A percentile compares a stretch with the other conserved stretches of the same genome.
Evolutionary conservation across 495 filamentous ascomycete species (phyloP).

Genomic region (Pyronema domesticum): DNA sequence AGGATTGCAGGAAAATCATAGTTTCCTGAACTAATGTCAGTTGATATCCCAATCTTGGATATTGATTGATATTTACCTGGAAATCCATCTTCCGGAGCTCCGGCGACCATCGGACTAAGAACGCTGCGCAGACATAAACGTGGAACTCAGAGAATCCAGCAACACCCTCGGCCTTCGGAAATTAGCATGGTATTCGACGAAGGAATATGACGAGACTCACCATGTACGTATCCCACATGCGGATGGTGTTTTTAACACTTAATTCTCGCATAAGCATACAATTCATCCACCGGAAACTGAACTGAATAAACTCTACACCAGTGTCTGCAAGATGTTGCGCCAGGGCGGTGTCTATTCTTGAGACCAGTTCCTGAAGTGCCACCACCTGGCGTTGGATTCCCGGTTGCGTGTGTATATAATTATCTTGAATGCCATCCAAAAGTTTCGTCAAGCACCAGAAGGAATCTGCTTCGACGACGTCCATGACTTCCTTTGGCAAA

Average conservation of each 20-base stretch:
- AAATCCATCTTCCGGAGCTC: constrained; percentile 95
- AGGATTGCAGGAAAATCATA: constrained; percentile 96
- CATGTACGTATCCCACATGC: constrained; percentile 99
- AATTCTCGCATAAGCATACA: constrained; percentile 95
- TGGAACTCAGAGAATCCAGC: constrained; percentile 89
- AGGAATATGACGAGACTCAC: constrained; percentile 27
- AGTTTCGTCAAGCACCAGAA: constrained; percentile 98
- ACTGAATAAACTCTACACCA: constrained; percentile 95
- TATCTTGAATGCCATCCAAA: constrained; percentile 93
- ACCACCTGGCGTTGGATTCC: constrained; percentile 88
- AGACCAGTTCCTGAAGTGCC: constrained; percentile 71
- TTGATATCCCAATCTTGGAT: not conserved
- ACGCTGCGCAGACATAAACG: constrained; percentile 93
- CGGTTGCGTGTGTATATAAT: constrained; percentile 93
- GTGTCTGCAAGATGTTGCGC: constrained; percentile 78
- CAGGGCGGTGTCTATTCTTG: constrained; percentile 66
- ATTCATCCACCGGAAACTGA: constrained; percentile 99
- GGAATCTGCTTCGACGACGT: constrained; percentile 92
- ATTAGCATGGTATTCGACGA: not conserved
- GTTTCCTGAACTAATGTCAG: constrained; percentile 43
- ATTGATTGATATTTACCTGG: constrained; percentile 29
- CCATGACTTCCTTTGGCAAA: constrained; percentile 72
- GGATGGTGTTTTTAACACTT: constrained; percentile 81
- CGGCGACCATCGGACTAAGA: constrained; percentile 96
- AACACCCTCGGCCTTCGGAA: constrained; percentile 73